Evolutionary conservation across 768 basidiomycete genomes (phyloP), one percentile per base, ranked within the genome.

Genomic region (Naganishia vishniacii): DNA sequence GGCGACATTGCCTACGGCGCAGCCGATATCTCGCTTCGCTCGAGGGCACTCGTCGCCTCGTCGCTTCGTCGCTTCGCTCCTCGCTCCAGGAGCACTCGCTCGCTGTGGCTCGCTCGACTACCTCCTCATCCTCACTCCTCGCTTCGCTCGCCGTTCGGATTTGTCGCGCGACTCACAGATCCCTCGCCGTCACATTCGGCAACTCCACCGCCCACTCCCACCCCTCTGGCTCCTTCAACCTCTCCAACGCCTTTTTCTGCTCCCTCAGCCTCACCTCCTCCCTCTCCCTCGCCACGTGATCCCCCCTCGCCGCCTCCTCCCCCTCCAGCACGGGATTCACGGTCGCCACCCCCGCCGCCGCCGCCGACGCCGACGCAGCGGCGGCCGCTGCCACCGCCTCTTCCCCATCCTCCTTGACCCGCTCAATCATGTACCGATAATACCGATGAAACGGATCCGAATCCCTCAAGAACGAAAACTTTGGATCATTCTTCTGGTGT

Each of bases 381-480:
- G 62, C 51, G 8, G 45, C 49, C 6, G 62, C 48, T n/a, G 72
- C 69, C 31, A 70, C 70, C 18, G 49, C 65, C 48, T 73, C 73
- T 32, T 73, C 78, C 0, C 68, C 75, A 62, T 75, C 78, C 66
- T 80, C 84, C 59, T 83, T 80, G 67, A 91, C 84, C 74, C 85
- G 86, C 49, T 91, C 89, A 80, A 94, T 84, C 74, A 88, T 85
- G 81, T 93, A 85, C 74, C 89, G 86, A 76, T 99, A 99, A 80
- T 99, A 98, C 66, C 89, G 89, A 86, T 98, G 91, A 81, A 95
- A 99, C 69, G 95, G 91, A 82, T 99, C 95, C 51, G 85, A 84
- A 67, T 90, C 87, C 81, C 94, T 94, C 78, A 99, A 84, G 82
- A 99, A 99, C 64, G 94, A 91, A 82, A 98, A 99, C 80, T 95